Percentiles rank a stretch among this genome's conserved stretches.
These are phyloP conservation scores for Tetrahymena borealis DNA, from an alignment of 73 alveolate species.

Conservation along the genomic window DNA sequence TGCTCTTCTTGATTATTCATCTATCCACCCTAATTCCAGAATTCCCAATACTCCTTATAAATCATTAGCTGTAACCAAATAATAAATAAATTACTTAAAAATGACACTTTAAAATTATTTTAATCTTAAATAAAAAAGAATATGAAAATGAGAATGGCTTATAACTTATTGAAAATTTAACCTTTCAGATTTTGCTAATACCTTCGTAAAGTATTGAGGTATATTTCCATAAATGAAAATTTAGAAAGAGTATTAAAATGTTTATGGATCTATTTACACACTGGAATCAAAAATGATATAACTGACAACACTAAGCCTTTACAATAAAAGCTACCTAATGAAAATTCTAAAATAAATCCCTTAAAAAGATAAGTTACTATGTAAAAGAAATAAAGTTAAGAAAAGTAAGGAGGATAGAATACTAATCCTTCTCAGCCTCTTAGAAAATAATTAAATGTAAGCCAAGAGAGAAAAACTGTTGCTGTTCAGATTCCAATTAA, in stretches of 20 bases:
- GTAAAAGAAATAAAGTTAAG: neutral
- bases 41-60: neutral
- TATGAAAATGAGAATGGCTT: constrained; percentile 16
- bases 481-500: too few relatives aligned
- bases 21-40: neutral
- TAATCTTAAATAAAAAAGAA: neutral
- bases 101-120: neutral
- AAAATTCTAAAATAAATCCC: neutral
- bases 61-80: neutral
- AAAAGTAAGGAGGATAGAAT: neutral
- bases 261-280: constrained; percentile 4
- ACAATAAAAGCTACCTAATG: neutral
- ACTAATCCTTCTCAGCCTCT: neutral
- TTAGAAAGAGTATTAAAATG: constrained; percentile 17
- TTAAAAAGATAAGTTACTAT: neutral
- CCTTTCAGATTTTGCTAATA: constrained; percentile 31
- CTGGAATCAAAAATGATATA: constrained; percentile 13
- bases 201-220: constrained; percentile 30
- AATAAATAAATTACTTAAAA: neutral
- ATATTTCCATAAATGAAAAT: constrained; percentile 16
- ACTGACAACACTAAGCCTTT: neutral
- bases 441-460: neutral
- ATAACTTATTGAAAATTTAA: constrained; percentile 17
- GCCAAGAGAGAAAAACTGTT: neutral
- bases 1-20: neutral